A percentile compares a stretch with the other conserved stretches of the same genome.
Conservation (phyloP, 2,329 filamentous ascomycete genomes). For the Aspergillus ustus region DNA sequence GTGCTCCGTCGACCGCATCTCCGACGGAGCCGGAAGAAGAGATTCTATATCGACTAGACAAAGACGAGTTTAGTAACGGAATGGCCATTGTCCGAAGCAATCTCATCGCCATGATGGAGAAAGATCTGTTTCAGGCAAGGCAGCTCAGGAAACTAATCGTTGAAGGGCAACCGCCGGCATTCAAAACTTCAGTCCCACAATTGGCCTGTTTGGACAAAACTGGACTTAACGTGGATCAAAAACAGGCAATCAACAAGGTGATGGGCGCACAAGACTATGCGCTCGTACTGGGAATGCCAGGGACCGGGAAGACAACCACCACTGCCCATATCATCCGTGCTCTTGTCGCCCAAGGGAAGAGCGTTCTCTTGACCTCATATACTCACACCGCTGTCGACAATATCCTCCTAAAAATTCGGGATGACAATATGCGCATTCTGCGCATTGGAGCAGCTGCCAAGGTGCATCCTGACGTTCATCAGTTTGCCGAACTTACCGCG, state of each 20-base stretch:
- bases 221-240: constrained; percentile 85
- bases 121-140: constrained; percentile 70
- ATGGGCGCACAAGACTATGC: constrained; percentile 96
- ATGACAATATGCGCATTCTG: constrained; percentile 76
- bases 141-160: constrained; percentile 81
- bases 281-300: constrained; percentile 96
- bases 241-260: constrained; percentile 85
- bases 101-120: constrained; percentile 87
- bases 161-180: constrained; percentile 73
- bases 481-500: constrained; percentile 80
- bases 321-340: constrained; percentile 97
- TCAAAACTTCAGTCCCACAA: constrained; percentile 68
- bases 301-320: constrained; percentile 96
- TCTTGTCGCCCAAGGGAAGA: constrained; percentile 85
- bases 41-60: constrained; percentile 81
- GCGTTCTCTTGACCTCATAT: constrained; percentile 89
- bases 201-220: constrained; percentile 60
- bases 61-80: constrained; percentile 97
- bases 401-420: constrained; percentile 87
- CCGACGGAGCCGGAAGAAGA: constrained; percentile 53
- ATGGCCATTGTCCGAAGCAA: constrained; percentile 97
- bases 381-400: constrained; percentile 99
- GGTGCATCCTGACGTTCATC: constrained; percentile 82
- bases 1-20: constrained; percentile 33
- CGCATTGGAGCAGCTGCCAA: constrained; percentile 86